Evolutionary conservation across 306 rosid species (phyloP).

Genomic region (Glycine tomentella): DNA sequence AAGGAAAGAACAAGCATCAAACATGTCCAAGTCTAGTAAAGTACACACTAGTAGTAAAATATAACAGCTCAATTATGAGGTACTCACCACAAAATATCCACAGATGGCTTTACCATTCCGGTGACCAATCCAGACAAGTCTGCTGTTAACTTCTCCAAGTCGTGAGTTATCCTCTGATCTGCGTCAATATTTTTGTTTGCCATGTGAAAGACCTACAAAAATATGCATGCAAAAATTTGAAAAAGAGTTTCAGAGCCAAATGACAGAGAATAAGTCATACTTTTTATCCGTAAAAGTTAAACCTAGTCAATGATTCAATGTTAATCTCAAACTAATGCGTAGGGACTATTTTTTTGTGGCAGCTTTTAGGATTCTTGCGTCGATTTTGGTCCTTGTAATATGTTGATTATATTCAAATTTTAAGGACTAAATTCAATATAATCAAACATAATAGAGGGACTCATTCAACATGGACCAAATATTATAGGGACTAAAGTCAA

Average conservation of each 20-base stretch:
- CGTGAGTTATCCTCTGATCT: slow-evolving; percentile 96
- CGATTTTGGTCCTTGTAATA: neutral
- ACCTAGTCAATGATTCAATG: neutral
- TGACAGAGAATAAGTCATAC: slow-evolving; percentile 23
- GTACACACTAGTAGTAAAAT: too few relatives aligned
- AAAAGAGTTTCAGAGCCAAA: slow-evolving; percentile 46
- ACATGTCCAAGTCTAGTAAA: slow-evolving; percentile 36
- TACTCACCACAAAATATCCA: slow-evolving; percentile 94
- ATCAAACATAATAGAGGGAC: neutral
- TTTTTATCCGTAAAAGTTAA: slow-evolving; percentile 33
- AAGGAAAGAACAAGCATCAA: slow-evolving; percentile 18
- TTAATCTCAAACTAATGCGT: slow-evolving; percentile 1
- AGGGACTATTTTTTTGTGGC: slow-evolving; percentile 1
- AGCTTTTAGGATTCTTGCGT: slow-evolving; percentile 17
- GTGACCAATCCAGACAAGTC: slow-evolving; percentile 96
- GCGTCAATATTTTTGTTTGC: slow-evolving; percentile 83
- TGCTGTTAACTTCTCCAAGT: slow-evolving; percentile 85
- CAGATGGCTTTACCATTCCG: slow-evolving; percentile 96
- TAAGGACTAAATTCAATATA: neutral
- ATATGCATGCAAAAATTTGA: slow-evolving; percentile 45
- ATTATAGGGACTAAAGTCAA: neutral
- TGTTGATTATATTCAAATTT: neutral
- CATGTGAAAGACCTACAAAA: slow-evolving; percentile 89
- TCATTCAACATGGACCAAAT: neutral
- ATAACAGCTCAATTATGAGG: slow-evolving; percentile 25